A percentile compares a stretch with the other conserved stretches of the same genome.
Conservation (phyloP, 345 rosid species). For the Bruguiera parviflora region DNA sequence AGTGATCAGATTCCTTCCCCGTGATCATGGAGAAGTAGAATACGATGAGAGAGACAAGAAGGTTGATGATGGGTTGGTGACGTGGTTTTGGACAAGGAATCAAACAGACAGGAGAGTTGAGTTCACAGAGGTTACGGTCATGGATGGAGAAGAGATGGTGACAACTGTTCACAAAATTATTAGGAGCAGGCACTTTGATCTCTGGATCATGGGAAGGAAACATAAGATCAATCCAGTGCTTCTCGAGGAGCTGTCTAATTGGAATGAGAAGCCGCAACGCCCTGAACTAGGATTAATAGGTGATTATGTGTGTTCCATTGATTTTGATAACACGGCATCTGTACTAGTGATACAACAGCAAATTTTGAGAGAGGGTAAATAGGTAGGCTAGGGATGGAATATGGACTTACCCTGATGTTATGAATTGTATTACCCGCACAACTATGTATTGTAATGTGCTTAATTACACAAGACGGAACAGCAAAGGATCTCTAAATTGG, state of each 20-base stretch:
- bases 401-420: too few relatives aligned
- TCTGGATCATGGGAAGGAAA: neutral
- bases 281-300: neutral
- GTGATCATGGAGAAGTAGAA: neutral
- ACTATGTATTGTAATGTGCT: too few relatives aligned
- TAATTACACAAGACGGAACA: too few relatives aligned
- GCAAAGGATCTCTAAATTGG: too few relatives aligned
- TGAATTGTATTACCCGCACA: too few relatives aligned
- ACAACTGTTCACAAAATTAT: neutral
- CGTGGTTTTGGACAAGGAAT: neutral
- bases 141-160: neutral
- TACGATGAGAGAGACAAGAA: neutral
- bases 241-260: neutral
- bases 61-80: conserved; percentile 5
- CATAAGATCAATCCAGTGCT: neutral
- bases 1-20: neutral
- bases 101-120: neutral
- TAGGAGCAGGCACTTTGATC: neutral
- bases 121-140: neutral
- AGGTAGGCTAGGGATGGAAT: too few relatives aligned
- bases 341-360: neutral
- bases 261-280: neutral
- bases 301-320: neutral
- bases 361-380: neutral
- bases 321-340: neutral